These are phyloP conservation scores for Penicillium ochrochloron DNA, from an alignment of 495 filamentous ascomycete genomes.

Conservation along the genomic window DNA sequence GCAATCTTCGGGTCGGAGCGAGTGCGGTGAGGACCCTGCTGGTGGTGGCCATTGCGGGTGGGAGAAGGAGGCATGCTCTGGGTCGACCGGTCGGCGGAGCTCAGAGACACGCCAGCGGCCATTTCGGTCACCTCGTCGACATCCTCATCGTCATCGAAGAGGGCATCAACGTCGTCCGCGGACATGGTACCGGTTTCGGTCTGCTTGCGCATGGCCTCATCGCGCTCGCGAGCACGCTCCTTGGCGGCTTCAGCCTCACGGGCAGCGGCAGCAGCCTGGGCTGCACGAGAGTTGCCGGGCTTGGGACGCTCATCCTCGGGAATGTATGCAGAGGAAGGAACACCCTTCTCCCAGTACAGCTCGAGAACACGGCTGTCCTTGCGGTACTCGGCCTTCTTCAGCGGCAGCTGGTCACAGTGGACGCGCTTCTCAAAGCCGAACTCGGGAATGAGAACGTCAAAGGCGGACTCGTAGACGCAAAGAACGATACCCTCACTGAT, in stretches of 20 bases:
- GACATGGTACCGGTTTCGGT: constrained; percentile 92
- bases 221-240: constrained; percentile 76
- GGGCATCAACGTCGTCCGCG: constrained; percentile 84
- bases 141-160: constrained; percentile 92
- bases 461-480: constrained; percentile 97
- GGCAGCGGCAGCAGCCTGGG: constrained; percentile 74
- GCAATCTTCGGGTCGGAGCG: constrained; percentile 91
- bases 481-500: constrained; percentile 97
- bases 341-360: constrained; percentile 99
- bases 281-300: constrained; percentile 60
- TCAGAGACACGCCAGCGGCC: constrained; percentile 83
- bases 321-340: constrained; percentile 93
- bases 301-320: constrained; percentile 96
- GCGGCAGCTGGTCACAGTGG: constrained; percentile 94
- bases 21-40: constrained; percentile 80
- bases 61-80: constrained; percentile 96
- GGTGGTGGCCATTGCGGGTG: constrained; percentile 71
- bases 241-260: constrained; percentile 80
- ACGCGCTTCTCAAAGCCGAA: constrained; percentile 99
- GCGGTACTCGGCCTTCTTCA: constrained; percentile 98
- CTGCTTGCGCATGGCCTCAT: constrained; percentile 85
- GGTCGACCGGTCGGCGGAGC: constrained; percentile 77
- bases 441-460: constrained; percentile 97
- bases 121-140: constrained; percentile 84
- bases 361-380: constrained; percentile 93